Evolutionary conservation across 2,329 filamentous ascomycete species (phyloP).

Genomic region (Calonectria pseudoturangicola): DNA sequence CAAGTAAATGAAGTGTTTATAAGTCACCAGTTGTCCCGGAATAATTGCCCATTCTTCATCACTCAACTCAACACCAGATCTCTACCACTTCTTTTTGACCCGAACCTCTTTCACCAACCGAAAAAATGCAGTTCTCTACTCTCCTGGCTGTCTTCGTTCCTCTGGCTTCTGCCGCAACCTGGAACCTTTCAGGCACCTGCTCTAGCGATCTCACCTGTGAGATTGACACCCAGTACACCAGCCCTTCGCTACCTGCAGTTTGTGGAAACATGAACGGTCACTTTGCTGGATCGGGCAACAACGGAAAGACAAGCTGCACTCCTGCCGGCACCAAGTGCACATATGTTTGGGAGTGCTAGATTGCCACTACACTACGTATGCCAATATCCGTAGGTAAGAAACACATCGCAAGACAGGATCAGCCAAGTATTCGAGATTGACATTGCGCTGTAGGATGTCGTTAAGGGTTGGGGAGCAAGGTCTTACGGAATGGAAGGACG

Average conservation of each 20-base stretch:
- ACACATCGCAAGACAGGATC: neutral
- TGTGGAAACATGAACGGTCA: constrained; percentile 12
- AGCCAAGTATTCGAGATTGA: neutral
- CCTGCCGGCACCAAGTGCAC: constrained; percentile 14
- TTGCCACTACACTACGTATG: neutral
- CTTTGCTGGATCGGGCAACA: neutral
- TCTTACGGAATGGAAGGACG: no score
- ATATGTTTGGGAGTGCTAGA: constrained; percentile 9
- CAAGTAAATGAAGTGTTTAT: neutral
- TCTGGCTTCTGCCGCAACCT: constrained; percentile 3
- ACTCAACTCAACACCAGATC: neutral
- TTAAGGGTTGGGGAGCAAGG: no score
- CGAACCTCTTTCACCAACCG: neutral
- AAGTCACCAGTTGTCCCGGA: neutral
- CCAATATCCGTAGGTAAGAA: no score
- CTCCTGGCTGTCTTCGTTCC: neutral
- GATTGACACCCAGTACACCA: constrained; percentile 13
- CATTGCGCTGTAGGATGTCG: no score
- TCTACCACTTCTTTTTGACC: neutral
- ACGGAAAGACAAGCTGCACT: constrained; percentile 6
- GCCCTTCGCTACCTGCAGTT: neutral
- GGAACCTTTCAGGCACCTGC: constrained; percentile 12
- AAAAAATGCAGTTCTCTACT: constrained; percentile 8
- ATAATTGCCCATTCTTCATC: neutral
- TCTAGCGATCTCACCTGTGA: neutral